Conservation (phyloP, 495 filamentous ascomycete species). For the Cladorrhinum samala region DNA sequence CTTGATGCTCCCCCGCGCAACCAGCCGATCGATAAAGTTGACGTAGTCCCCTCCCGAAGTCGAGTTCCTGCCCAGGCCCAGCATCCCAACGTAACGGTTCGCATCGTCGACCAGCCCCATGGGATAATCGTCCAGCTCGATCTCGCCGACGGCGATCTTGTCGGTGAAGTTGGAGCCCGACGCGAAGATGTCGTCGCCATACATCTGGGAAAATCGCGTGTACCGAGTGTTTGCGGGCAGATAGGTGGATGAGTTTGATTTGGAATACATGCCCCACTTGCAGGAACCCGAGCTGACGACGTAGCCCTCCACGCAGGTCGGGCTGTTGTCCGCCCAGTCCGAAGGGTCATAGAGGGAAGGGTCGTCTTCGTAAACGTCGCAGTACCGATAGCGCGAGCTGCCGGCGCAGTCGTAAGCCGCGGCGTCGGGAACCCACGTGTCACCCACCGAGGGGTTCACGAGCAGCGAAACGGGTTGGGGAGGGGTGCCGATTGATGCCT, state of each 20-base stretch:
- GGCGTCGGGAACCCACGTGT: conserved; percentile 64
- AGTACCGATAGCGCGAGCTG: not conserved
- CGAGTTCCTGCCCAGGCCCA: conserved; percentile 67
- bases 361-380: conserved; percentile 15
- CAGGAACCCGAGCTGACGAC: not conserved
- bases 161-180: conserved; percentile 68
- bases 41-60: too few species aligned
- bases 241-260: conserved; percentile 60
- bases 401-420: not conserved
- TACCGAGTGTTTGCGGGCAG: conserved; percentile 41
- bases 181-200: conserved; percentile 56
- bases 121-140: conserved; percentile 56
- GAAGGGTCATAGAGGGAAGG: conserved; percentile 6
- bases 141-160: conserved; percentile 55
- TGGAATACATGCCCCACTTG: conserved; percentile 42
- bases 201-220: conserved; percentile 55
- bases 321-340: not conserved
- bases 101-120: conserved; percentile 66
- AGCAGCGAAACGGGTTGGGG: conserved; percentile 51
- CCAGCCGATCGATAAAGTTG: conserved; percentile 64
- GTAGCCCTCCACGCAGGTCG: not conserved
- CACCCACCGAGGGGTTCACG: conserved; percentile 63
- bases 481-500: conserved; percentile 59
- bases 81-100: conserved; percentile 56
- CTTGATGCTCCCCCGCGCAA: conserved; percentile 56